phyloP scores from a whole-genome alignment of 495 filamentous ascomycete genomes.

The Rusavskia elegans region DNA sequence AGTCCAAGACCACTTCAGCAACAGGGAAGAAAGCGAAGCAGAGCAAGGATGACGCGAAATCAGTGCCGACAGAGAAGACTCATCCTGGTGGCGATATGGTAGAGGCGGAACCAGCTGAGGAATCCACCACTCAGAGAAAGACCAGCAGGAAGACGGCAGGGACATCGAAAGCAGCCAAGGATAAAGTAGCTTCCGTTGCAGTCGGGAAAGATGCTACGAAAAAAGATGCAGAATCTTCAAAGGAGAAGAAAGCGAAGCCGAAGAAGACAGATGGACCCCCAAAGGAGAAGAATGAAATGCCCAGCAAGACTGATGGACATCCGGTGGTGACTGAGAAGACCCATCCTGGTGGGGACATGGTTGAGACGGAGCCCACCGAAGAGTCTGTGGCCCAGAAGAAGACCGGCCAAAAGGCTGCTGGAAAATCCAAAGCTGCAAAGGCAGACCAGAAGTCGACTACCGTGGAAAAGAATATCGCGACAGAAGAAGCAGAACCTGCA shows the following conservation, averaged over 20 bases:
- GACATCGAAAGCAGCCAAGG: not conserved
- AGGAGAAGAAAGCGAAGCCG: no score
- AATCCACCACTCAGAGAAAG: not conserved
- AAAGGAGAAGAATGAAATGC: not conserved
- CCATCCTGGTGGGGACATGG: not conserved
- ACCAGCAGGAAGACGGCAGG: constrained; percentile 7
- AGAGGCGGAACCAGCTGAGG: not conserved
- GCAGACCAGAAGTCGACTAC: not conserved
- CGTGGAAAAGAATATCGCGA: constrained; percentile 1
- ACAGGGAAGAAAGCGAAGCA: constrained; percentile 5
- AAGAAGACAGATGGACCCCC: not conserved
- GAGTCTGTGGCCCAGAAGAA: not conserved
- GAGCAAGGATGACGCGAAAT: not conserved
- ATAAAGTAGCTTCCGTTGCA: no score
- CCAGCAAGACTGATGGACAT: not conserved
- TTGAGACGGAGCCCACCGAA: not conserved
- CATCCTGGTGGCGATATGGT: not conserved
- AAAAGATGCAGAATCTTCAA: no score
- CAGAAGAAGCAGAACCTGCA: not conserved
- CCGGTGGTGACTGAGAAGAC: not conserved
- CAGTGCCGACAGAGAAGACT: not conserved
- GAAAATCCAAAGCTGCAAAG: not conserved
- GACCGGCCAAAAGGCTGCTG: not conserved
- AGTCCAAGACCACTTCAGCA: constrained; percentile 18
- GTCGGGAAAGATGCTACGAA: no score